Percentiles rank a stretch among this genome's conserved stretches.
phyloP scores from a whole-genome alignment of 345 rosid genomes.

The Eucalyptus cloeziana region DNA sequence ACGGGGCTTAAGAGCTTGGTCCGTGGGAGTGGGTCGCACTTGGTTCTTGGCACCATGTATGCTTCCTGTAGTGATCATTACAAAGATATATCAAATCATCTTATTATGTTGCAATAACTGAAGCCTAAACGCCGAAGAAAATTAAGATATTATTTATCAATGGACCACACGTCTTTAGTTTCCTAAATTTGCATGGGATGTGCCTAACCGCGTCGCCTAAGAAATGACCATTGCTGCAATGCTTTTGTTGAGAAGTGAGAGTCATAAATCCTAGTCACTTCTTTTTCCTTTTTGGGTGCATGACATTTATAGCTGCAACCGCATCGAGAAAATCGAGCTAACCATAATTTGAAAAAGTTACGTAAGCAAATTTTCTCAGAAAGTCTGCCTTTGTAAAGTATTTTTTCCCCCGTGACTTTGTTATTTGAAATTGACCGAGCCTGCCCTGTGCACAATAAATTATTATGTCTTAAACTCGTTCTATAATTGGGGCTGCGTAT shows the following conservation, averaged over 20 bases:
- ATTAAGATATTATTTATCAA: not conserved
- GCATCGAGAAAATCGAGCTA: not conserved
- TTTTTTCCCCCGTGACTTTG: not conserved
- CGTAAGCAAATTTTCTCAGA: not conserved
- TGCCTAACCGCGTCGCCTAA: not conserved
- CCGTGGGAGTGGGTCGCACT: constrained; percentile 60
- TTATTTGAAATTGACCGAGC: not conserved
- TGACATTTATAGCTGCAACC: not conserved
- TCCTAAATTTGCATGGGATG: not conserved
- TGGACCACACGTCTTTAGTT: not conserved
- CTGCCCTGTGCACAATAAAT: not conserved
- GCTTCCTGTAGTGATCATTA: constrained; percentile 37
- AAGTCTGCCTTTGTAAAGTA: not conserved
- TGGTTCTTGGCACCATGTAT: constrained; percentile 48
- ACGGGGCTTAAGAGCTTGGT: constrained; percentile 62
- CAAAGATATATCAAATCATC: not conserved
- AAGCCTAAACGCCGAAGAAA: not conserved
- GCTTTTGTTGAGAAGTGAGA: not conserved
- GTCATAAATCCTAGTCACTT: not conserved
- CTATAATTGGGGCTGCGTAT: not conserved
- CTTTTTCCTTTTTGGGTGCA: not conserved
- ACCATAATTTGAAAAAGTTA: not conserved
- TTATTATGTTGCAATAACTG: not conserved
- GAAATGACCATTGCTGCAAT: not conserved
- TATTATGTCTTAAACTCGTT: not conserved